phyloP scores from a whole-genome alignment of 805 yeast species.

The Kodamaea hsintzibuensis region DNA sequence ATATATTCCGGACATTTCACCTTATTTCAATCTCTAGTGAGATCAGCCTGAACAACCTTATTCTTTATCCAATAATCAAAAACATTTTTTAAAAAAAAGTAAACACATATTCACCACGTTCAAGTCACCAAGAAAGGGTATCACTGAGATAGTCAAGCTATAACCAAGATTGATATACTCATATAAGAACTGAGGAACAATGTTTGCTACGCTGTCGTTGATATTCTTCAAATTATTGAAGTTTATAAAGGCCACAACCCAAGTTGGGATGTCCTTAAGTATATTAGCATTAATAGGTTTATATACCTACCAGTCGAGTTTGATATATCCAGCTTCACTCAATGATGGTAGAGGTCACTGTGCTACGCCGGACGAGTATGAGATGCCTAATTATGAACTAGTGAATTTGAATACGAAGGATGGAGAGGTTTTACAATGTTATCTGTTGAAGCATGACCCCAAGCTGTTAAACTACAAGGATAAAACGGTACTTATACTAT shows the following conservation, averaged over 20 bases:
- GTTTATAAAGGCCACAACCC: slow-evolving; percentile 30
- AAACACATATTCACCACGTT: neutral
- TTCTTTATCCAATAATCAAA: neutral
- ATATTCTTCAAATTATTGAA: slow-evolving; percentile 15
- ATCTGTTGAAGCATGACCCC: slow-evolving; percentile 53
- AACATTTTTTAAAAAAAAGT: no score
- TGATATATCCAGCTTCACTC: slow-evolving; percentile 83
- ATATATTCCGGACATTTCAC: neutral
- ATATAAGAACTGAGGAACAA: neutral
- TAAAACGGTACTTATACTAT: slow-evolving; percentile 73
- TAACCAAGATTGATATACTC: no score
- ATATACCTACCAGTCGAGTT: slow-evolving; percentile 59
- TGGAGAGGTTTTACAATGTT: slow-evolving; percentile 67
- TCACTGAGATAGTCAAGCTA: no score
- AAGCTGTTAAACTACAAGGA: slow-evolving; percentile 40
- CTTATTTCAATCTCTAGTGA: neutral
- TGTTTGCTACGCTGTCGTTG: neutral
- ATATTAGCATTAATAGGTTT: slow-evolving; percentile 50
- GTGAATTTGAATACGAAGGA: slow-evolving; percentile 65
- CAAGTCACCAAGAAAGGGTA: no score
- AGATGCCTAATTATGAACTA: slow-evolving; percentile 58
- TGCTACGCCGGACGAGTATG: slow-evolving; percentile 74
- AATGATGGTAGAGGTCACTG: slow-evolving; percentile 73
- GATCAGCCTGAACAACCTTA: neutral
- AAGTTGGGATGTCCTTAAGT: slow-evolving; percentile 46